Percentiles rank a stretch among this genome's conserved stretches.
These are phyloP conservation scores for Yamadazyma jaroonii DNA, from an alignment of 1,139 yeast species.

Conservation along the genomic window DNA sequence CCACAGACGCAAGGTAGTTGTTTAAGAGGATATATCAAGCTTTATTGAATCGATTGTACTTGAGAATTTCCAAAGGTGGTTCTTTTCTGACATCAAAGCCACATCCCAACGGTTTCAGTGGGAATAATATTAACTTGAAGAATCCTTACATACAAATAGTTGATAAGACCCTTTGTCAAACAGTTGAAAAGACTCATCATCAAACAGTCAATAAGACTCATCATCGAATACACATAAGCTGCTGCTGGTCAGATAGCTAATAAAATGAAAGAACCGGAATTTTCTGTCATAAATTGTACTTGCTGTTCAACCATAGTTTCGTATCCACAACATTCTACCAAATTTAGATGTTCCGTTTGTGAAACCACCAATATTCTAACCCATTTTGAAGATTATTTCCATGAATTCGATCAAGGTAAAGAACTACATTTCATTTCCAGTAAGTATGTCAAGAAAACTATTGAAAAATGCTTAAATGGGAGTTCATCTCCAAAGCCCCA, in stretches of 20 bases:
- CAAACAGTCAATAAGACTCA: too few relatives aligned
- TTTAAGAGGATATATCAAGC: too few relatives aligned
- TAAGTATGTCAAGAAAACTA: conserved; percentile 23
- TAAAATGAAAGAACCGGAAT: conserved; percentile 8
- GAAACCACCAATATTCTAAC: conserved; percentile 44
- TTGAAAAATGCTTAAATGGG: conserved; percentile 27
- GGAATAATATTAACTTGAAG: too few relatives aligned
- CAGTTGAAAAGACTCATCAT: too few relatives aligned
- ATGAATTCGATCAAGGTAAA: conserved; percentile 7
- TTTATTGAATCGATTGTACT: too few relatives aligned
- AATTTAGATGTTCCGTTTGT: conserved; percentile 59
- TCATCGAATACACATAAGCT: too few relatives aligned
- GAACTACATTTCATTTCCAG: conserved; percentile 22
- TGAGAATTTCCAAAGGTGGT: too few relatives aligned
- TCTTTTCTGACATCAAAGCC: too few relatives aligned
- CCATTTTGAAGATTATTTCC: conserved; percentile 7
- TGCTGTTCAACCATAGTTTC: conserved; percentile 65
- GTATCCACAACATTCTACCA: conserved; percentile 42
- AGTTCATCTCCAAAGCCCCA: conserved; percentile 20
- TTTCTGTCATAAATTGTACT: conserved; percentile 27
- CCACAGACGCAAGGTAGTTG: too few relatives aligned
- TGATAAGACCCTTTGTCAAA: too few relatives aligned
- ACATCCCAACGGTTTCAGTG: too few relatives aligned
- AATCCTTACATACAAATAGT: too few relatives aligned
- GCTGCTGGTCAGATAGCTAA: not conserved